phyloP scores from a whole-genome alignment of 768 basidiomycete genomes.

The Kwoniella mangroviensis region DNA sequence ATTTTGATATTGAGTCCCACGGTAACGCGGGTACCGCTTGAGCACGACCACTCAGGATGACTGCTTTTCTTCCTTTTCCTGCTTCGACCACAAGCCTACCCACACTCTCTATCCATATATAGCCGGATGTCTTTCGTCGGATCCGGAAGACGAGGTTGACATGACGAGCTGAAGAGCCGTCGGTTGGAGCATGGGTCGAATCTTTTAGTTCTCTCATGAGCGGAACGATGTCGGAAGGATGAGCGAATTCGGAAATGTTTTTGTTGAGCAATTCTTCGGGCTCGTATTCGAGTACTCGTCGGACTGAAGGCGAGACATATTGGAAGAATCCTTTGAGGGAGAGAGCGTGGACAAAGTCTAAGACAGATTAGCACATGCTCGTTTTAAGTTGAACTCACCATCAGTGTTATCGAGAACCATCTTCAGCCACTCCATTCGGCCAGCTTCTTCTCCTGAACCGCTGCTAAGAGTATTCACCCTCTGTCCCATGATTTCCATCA shows the following conservation, averaged over 20 bases:
- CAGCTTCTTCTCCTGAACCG: conserved; percentile 52
- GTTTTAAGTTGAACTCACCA: conserved; percentile 42
- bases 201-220: conserved; percentile 87
- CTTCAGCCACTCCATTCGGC: conserved; percentile 58
- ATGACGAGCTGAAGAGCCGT: conserved; percentile 51
- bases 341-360: conserved; percentile 86
- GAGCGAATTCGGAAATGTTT: conserved; percentile 78
- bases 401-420: conserved; percentile 60
- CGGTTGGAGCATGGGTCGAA: conserved; percentile 53
- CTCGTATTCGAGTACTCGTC: conserved; percentile 80
- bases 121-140: conserved; percentile 67
- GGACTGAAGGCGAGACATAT: conserved; percentile 84
- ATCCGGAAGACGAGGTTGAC: conserved; percentile 89
- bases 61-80: conserved; percentile 91
- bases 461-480: conserved; percentile 37
- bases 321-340: conserved; percentile 90
- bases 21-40: conserved; percentile 68
- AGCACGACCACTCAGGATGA: conserved; percentile 82
- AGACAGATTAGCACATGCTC: conserved; percentile 3
- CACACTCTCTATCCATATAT: conserved; percentile 89
- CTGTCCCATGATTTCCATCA: conserved; percentile 48
- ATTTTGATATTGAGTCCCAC: conserved; percentile 67
- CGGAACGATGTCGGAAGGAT: conserved; percentile 86
- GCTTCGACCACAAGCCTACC: conserved; percentile 89
- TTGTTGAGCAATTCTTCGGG: conserved; percentile 81